Base-by-base conservation (phyloP, 2,329 filamentous ascomycete genomes). In the Claviceps pusilla region DNA sequence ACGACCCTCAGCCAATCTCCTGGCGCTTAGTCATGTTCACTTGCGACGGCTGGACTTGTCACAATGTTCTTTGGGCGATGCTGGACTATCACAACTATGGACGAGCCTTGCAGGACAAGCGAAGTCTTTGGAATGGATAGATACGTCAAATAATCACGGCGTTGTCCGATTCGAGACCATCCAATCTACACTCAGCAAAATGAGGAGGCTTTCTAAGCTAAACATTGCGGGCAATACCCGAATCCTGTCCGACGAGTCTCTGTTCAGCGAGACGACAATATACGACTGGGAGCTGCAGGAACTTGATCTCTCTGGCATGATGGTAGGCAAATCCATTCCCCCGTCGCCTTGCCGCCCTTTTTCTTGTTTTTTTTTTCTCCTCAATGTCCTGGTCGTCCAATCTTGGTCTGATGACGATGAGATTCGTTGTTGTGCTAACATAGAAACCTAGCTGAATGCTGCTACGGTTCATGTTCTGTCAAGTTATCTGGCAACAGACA, bases 241-340 rank as follows among this genome's bases (percentile, higher is more conserved):
- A 39, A 71, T 76, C 14, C 63, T 69, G 29, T 63, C 70, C 1
- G 70, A 71, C 3, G 68, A 68, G 14, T 70, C 75, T 2, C 62
- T 80, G 3, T 71, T 80, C 33, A 67, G 76, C 52, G 63, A 74
- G 55, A 69, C 71, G 51, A 64, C 68, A 7, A 64, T 78, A 48
- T 59, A 67, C 45, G 60, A 65, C 19, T 76, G 74, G 69, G 66
- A 66, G n/a, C 66, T 81, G 29, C 73, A 78, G 60, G 75, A 77
- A 55, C 64, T 81, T 16, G 72, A 80, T 57, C 64, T 81, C 33
- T 79, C 78, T 3, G 72, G 74, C 5, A 79, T 76, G 63, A 73
- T 73, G 66, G 74, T 78, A 63, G 29, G 56, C 58, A 45, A 51
- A 16, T 9, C 24, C 16, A 3, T 12, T 7, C 19, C 43, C 11